Base-by-base conservation (phyloP, 805 yeast species). In the Candida sithepensis region DNA sequence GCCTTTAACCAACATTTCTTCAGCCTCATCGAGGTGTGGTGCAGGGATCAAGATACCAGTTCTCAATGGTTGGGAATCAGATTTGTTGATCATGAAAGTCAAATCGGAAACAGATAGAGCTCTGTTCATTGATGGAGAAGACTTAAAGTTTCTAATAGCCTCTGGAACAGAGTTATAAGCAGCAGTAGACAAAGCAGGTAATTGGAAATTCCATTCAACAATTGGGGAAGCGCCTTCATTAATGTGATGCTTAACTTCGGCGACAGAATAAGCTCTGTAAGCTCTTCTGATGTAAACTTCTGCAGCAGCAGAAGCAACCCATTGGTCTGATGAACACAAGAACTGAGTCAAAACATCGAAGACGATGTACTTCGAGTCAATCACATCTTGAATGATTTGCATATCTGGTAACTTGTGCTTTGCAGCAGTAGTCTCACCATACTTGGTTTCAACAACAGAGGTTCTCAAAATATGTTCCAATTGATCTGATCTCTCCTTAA, bases 231-330 rank as follows among this genome's bases (percentile, higher is more conserved):
- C 57, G 47, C 78, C 75, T 22, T 55, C 50, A 30, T 72, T 65
- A 58, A 72, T 70, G 53, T 77, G 79, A 61, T 88, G 88, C 46
- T 73, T 71, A 45, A 95, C 78, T 53, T 84, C 85, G 46, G 88
- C 84, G 52, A 94, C 84, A 37, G 89, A 84, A 72, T 95, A 94
- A 34, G 98, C 98, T 63, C 98, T 83, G 75, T 91, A 94, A 40
- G 98, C 96, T 68, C 99, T 85, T 68, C 98, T 85, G 50, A 91
- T 84, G 68, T 94, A 94, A 49, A 94, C 96, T 70, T 94, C 97
- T 41, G 96, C 89, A 33, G 99, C 98, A 33, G 99, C 98, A 55
- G 92, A 80, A 3, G 92, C 86, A 51, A 94, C 92, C 77, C 88
- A 88, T 42, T 85, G 87, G 62, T 95, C 97, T 12, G 77, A 62